phyloP scores from a whole-genome alignment of 2,329 filamentous ascomycete genomes.

The Colletotrichum tropicale region DNA sequence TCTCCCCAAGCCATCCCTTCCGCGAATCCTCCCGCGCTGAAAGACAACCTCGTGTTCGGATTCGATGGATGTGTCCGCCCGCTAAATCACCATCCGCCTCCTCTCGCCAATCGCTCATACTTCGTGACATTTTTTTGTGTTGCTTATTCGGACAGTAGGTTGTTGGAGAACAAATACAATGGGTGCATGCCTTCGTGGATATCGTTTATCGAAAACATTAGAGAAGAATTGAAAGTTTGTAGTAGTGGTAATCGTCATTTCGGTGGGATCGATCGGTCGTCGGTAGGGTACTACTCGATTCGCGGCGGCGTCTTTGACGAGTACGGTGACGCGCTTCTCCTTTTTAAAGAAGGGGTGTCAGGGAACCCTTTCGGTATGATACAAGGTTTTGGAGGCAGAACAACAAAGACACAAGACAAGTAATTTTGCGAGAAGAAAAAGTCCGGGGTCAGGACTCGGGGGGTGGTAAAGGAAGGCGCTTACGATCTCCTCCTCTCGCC shows the following conservation, averaged over 20 bases:
- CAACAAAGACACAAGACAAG: neutral
- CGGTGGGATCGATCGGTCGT: neutral
- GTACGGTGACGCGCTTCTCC: constrained; percentile 40
- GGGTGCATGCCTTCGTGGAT: constrained; percentile 4
- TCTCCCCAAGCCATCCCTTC: rapidly evolving
- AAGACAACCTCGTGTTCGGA: neutral
- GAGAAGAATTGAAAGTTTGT: neutral
- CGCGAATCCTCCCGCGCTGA: rapidly evolving
- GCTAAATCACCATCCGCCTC: neutral
- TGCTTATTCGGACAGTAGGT: neutral
- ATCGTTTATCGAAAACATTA: constrained; percentile 7
- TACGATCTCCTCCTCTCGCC: constrained; percentile 84
- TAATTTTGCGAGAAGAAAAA: neutral
- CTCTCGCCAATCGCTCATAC: neutral
- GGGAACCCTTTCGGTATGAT: neutral
- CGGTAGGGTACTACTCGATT: constrained; percentile 42
- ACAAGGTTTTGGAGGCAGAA: neutral
- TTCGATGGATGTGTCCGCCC: rapidly evolving
- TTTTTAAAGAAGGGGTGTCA: constrained; percentile 19
- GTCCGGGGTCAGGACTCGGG: neutral
- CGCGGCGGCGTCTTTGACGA: constrained; percentile 43
- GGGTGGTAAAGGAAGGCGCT: constrained; percentile 39
- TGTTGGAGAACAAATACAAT: neutral
- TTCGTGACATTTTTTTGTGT: neutral
- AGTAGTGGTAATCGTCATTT: neutral